phyloP scores from a whole-genome alignment of 768 basidiomycete species.

The Kwoniella europaea region DNA sequence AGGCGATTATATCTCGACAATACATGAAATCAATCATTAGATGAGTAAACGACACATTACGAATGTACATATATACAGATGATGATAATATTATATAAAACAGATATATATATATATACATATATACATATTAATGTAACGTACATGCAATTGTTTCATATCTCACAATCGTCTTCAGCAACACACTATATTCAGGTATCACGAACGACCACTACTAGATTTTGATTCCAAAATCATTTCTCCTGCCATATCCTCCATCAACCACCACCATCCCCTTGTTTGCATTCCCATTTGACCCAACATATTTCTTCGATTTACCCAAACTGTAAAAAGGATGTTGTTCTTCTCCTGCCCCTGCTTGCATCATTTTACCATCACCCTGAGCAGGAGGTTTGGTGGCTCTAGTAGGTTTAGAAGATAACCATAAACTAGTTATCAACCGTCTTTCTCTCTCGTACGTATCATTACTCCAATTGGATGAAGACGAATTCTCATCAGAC shows the following conservation, averaged over 20 bases:
- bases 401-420: slow-evolving; percentile 17
- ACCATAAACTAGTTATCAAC: slow-evolving; percentile 18
- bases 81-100: too few species aligned
- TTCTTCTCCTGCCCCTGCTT: background rate
- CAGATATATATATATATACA: too few species aligned
- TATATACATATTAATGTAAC: too few species aligned
- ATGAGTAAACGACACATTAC: too few species aligned
- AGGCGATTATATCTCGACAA: too few species aligned
- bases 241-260: slow-evolving; percentile 7
- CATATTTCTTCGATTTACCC: background rate
- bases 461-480: slow-evolving; percentile 4
- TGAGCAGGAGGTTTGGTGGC: background rate
- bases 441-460: slow-evolving; percentile 11
- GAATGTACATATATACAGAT: too few species aligned
- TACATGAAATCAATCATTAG: too few species aligned
- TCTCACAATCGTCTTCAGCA: too few species aligned
- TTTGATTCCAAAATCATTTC: background rate
- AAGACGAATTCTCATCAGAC: background rate
- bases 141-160: too few species aligned
- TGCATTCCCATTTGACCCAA: background rate
- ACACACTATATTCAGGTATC: too few species aligned
- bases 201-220: background rate
- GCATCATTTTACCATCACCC: background rate
- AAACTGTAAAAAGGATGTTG: slow-evolving; percentile 11
- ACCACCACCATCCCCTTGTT: background rate